Evolutionary conservation across 176 grass and related monocot species (phyloP).

Genomic region (Phoenix dactylifera): DNA sequence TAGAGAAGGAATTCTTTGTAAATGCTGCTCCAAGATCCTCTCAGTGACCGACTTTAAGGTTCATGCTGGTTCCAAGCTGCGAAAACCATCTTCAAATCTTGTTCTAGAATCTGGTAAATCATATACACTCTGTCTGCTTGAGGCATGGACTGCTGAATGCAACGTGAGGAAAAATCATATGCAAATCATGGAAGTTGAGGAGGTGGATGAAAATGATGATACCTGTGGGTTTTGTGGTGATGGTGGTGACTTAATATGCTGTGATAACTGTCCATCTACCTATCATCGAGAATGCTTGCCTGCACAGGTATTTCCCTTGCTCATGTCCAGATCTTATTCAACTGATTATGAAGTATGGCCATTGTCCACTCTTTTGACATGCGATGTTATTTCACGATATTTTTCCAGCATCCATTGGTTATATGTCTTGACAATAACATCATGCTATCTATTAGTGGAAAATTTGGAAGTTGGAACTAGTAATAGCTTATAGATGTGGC

Average conservation of each 20-base stretch:
- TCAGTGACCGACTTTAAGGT: constrained; percentile 67
- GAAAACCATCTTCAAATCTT: constrained; percentile 59
- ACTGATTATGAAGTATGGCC: constrained; percentile 9
- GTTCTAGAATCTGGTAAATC: constrained; percentile 86
- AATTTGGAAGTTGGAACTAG: too few relatives aligned
- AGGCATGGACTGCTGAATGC: constrained; percentile 92
- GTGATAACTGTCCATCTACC: constrained; percentile 93
- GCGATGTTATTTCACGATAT: too few relatives aligned
- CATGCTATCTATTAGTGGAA: too few relatives aligned
- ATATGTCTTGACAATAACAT: too few relatives aligned
- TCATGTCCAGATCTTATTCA: neutral
- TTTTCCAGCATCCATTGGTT: too few relatives aligned
- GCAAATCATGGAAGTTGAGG: constrained; percentile 36
- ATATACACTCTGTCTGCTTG: constrained; percentile 71
- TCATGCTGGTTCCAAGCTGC: constrained; percentile 58
- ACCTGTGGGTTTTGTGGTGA: constrained; percentile 95
- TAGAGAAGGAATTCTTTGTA: constrained; percentile 80
- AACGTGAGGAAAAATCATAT: constrained; percentile 47
- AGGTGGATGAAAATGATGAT: constrained; percentile 80
- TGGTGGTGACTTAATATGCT: constrained; percentile 94
- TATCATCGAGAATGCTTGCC: constrained; percentile 88
- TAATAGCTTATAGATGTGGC: too few relatives aligned
- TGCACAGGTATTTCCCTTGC: constrained; percentile 44
- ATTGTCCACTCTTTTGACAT: constrained; percentile 10
- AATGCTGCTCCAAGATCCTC: constrained; percentile 57